phyloP scores from a whole-genome alignment of 495 filamentous ascomycete species.

The Saxophila tyrrhenica region DNA sequence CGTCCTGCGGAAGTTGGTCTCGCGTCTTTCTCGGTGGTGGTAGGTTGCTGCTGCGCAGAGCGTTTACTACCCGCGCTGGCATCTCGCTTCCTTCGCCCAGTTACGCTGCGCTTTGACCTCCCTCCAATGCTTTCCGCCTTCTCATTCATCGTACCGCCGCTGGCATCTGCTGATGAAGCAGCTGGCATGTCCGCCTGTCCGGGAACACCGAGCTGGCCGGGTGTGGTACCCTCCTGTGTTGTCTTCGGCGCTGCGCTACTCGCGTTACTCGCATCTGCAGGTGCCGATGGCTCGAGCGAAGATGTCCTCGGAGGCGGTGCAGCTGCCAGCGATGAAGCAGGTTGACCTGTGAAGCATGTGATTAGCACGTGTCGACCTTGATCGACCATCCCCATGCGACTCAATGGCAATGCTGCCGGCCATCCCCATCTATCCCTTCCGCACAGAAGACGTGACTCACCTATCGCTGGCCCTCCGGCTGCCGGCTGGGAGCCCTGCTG shows the following conservation, averaged over 20 bases:
- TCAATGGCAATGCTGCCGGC: background rate
- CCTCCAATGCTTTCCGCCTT: slow-evolving; percentile 49
- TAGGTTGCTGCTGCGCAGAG: slow-evolving; percentile 35
- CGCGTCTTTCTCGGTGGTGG: slow-evolving; percentile 23
- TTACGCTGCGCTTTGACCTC: slow-evolving; percentile 58
- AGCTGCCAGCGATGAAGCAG: background rate
- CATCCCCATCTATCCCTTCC: background rate
- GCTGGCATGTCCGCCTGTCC: slow-evolving; percentile 32
- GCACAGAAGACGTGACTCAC: background rate
- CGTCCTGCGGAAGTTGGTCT: slow-evolving; percentile 34
- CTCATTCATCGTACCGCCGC: slow-evolving; percentile 53
- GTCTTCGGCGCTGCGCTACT: slow-evolving; percentile 6
- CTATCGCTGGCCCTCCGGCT: slow-evolving; percentile 4
- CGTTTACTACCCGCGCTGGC: slow-evolving; percentile 55
- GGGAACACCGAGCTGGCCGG: slow-evolving; percentile 29
- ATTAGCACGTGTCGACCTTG: background rate
- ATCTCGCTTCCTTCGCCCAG: slow-evolving; percentile 54
- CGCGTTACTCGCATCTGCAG: slow-evolving; percentile 3
- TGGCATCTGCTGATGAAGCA: slow-evolving; percentile 42
- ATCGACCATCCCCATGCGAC: background rate
- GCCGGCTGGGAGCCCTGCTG: slow-evolving; percentile 11
- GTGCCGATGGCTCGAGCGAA: slow-evolving; percentile 1
- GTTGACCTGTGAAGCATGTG: background rate
- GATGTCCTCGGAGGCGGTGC: background rate
- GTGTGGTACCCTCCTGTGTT: background rate